A percentile compares a stretch with the other conserved stretches of the same genome.
Evolutionary conservation across 106 monocot genomes (phyloP).

Genomic region (Vanilla planifolia): DNA sequence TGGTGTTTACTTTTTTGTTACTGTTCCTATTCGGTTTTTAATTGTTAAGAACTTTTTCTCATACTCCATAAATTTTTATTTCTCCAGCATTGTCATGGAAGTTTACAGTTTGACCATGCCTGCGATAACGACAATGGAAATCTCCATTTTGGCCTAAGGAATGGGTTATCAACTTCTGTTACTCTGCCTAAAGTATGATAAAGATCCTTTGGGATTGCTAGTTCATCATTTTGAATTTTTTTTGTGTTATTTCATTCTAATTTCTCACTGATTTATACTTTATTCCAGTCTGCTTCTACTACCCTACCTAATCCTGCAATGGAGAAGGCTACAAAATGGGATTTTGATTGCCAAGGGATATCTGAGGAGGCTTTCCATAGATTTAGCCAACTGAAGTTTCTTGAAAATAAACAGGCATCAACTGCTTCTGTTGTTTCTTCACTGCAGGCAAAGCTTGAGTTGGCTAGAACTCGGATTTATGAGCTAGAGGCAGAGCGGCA

Average conservation of each 20-base stretch:
- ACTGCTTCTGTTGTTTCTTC: constrained; percentile 31
- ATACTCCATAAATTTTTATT: not conserved
- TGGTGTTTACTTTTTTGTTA: too few species aligned
- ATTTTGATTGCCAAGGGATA: constrained; percentile 49
- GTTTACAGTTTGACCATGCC: not conserved
- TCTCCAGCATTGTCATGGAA: not conserved
- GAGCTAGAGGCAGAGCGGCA: constrained; percentile 67
- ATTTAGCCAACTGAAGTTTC: constrained; percentile 44
- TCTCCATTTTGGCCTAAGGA: constrained; percentile 3
- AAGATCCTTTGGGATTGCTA: not conserved
- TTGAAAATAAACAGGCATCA: constrained; percentile 34
- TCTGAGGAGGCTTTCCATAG: constrained; percentile 26
- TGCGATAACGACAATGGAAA: not conserved
- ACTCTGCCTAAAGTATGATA: not conserved
- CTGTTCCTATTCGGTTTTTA: too few species aligned
- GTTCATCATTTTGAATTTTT: not conserved
- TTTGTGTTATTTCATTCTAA: not conserved
- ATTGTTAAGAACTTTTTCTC: not conserved
- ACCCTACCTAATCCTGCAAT: constrained; percentile 30
- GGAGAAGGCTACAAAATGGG: constrained; percentile 97
- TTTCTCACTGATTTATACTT: not conserved
- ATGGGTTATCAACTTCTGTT: not conserved
- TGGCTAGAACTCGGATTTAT: constrained; percentile 39
- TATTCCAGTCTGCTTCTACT: constrained; percentile 27
- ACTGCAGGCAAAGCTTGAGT: constrained; percentile 69